Evolutionary conservation across 257 asterid genomes (phyloP).

Genomic region (Mitragyna speciosa): DNA sequence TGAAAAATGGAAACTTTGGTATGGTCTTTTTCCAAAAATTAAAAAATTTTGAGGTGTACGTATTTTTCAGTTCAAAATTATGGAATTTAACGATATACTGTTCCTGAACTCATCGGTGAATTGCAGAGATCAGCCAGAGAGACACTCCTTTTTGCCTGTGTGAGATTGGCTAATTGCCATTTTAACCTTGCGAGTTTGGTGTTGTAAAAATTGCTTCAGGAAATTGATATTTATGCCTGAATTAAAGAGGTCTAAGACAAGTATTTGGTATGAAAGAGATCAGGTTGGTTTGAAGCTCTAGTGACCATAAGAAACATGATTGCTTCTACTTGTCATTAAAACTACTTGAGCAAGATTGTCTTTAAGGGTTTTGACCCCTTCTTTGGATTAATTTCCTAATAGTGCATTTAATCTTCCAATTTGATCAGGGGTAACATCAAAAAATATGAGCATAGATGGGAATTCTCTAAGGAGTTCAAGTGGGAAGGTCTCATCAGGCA

Average conservation of each 20-base stretch:
- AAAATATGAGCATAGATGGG: conserved; percentile 46
- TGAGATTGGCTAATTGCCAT: neutral
- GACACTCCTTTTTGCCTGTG: neutral
- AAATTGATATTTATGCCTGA: neutral
- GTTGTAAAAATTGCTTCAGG: neutral
- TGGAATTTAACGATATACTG: neutral
- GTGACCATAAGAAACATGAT: neutral
- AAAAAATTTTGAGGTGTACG: neutral
- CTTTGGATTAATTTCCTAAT: neutral
- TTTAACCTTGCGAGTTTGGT: neutral
- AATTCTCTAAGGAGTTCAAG: conserved; percentile 34
- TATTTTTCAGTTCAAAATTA: neutral
- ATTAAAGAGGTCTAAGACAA: neutral
- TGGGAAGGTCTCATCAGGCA: conserved; percentile 36
- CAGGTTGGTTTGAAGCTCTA: neutral
- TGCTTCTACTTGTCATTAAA: neutral
- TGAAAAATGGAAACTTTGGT: neutral
- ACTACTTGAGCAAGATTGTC: neutral
- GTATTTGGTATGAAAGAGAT: neutral
- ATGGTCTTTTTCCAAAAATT: neutral
- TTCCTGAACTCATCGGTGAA: neutral
- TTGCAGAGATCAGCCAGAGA: conserved; percentile 9
- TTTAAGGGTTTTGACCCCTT: neutral
- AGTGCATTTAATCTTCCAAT: neutral
- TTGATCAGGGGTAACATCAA: conserved; percentile 51